Evolutionary conservation across 2,329 filamentous ascomycete genomes (phyloP).

Genomic region (Sporothrix brasiliensis): DNA sequence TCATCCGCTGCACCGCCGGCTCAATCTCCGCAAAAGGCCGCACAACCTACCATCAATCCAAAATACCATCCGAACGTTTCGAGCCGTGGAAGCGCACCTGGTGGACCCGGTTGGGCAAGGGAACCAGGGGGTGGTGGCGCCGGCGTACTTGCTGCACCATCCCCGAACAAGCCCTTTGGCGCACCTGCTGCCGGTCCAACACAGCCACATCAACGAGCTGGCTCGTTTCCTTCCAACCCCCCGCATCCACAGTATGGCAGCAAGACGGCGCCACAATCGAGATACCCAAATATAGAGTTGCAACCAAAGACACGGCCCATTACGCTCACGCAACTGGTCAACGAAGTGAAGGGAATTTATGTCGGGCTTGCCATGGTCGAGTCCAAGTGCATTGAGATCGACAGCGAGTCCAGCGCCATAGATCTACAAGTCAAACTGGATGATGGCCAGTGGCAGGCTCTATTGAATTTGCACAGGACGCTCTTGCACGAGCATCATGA

Average conservation of each 20-base stretch:
- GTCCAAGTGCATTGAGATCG: constrained; percentile 81
- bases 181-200: not conserved
- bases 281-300: constrained; percentile 35
- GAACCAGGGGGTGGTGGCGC: not conserved
- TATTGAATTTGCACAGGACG: constrained; percentile 80
- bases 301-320: constrained; percentile 70
- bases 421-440: constrained; percentile 52
- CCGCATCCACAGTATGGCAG: not conserved
- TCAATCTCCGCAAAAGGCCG: not conserved
- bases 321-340: constrained; percentile 74
- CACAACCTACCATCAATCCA: not conserved
- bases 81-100: not conserved
- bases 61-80: not conserved
- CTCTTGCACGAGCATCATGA: constrained; percentile 81
- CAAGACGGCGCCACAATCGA: not conserved
- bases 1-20: too few species aligned
- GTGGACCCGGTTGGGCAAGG: not conserved
- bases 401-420: constrained; percentile 59
- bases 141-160: not conserved
- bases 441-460: constrained; percentile 77
- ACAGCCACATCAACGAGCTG: not conserved
- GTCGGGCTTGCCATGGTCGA: constrained; percentile 84
- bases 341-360: constrained; percentile 83
- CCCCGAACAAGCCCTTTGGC: not conserved
- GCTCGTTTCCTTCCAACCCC: not conserved